phyloP scores from a whole-genome alignment of 2,329 filamentous ascomycete genomes.

The Cladosporium sp. region DNA sequence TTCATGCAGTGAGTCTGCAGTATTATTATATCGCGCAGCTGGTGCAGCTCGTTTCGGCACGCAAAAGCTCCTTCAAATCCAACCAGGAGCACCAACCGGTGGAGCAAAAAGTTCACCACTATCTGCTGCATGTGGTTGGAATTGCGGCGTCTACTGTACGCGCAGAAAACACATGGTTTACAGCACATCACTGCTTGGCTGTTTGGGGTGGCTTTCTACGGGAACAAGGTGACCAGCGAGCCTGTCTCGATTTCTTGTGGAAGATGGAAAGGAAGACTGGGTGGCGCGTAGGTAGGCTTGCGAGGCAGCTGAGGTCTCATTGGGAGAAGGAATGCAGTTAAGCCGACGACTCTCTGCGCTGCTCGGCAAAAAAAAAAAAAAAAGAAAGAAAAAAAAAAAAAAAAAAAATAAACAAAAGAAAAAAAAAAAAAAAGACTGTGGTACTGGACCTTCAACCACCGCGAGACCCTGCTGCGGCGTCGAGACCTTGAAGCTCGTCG shows the following conservation, averaged over 20 bases:
- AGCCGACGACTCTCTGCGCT: too few species aligned
- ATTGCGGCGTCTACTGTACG: conserved; percentile 16
- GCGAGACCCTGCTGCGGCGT: too few species aligned
- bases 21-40: conserved; percentile 20
- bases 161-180: conserved; percentile 19
- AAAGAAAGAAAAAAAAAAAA: too few species aligned
- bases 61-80: conserved; percentile 2
- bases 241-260: conserved; percentile 11
- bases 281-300: conserved; percentile 13
- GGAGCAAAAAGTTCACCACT: conserved; percentile 12
- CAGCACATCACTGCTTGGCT: conserved; percentile 17
- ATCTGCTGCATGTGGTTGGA: conserved; percentile 15
- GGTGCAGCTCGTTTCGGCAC: conserved; percentile 7
- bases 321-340: conserved; percentile 13
- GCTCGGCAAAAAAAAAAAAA: too few species aligned
- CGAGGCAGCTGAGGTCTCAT: conserved; percentile 9
- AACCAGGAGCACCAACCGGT: conserved; percentile 8
- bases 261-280: conserved; percentile 14
- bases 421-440: too few species aligned
- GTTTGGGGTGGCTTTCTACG: conserved; percentile 16
- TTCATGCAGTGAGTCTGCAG: conserved; percentile 17
- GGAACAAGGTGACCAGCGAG: conserved; percentile 14
- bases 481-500: too few species aligned
- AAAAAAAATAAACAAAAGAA: too few species aligned
- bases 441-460: too few species aligned